Base-by-base conservation (phyloP, 2,329 filamentous ascomycete genomes). In the Xylariaceae sp. region DNA sequence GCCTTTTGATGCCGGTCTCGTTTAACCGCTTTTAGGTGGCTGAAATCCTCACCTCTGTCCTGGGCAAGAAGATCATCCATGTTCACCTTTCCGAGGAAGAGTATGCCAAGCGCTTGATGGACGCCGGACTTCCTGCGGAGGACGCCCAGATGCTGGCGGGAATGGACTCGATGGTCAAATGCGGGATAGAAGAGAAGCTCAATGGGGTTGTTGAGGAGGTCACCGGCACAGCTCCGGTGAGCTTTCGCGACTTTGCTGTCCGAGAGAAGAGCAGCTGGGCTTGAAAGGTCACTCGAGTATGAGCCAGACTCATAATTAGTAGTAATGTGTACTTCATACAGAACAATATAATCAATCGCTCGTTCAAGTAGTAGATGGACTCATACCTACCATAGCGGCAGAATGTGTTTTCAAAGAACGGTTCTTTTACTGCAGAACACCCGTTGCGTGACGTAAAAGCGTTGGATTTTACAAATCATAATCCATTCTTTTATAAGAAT, bases 11-110 rank as follows among this genome's bases (percentile, higher is more conserved):
- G 23, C 23, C 23, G 23, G 13, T 11, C 23, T 51, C 48, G 44
- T 42, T 42, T 44, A 18, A 11, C 56, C 45, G 17, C 44, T 42
- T 42, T 49, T 23, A 67, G 66, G 55, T 67, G 50, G 66, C 66
- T 51, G 63, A 65, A 56, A 64, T 34, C 2, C 60, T 67, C n/a
- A 59, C 64, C 23, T 59, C 61, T 45, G 62, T 64, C 30, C 62
- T 67, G 9, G 64, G 62, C 3, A 63, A 63, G 54, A 62, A 63
- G 59, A 64, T 67, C 45, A 63, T 64, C 51, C 65, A 67, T 57
- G 65, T 65, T 5, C 65, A 67, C 58, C 63, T 58, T 2, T 61
- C 64, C 51, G 63, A 65, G 57, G 52, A 53, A 1, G 54, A 57
- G 15, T 57, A 63, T 13, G 62, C 64, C 34, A 50, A 65, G 1